Evolutionary conservation across 129 eudicot genomes (phyloP).

Genomic region (Flaveria brownii): DNA sequence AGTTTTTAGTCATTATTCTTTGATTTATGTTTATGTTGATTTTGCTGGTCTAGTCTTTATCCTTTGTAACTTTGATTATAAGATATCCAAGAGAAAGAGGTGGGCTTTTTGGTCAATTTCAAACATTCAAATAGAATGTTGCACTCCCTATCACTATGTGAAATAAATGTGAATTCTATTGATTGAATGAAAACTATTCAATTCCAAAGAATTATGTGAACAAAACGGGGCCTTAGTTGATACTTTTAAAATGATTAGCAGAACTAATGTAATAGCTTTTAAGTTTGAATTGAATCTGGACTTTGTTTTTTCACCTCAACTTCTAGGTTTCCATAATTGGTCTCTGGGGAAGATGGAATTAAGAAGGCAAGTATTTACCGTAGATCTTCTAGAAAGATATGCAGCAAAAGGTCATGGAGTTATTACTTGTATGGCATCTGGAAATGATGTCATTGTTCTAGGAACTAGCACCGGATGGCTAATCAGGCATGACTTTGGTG

Average conservation of each 20-base stretch:
- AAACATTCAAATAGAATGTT: no score
- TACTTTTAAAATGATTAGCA: background rate
- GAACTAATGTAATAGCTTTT: background rate
- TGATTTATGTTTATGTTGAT: no score
- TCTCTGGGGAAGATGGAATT: constrained; percentile 49
- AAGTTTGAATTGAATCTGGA: background rate
- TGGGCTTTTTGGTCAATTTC: no score
- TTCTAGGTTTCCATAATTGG: constrained; percentile 16
- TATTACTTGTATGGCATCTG: constrained; percentile 95
- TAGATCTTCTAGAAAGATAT: constrained; percentile 84
- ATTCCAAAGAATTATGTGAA: no score
- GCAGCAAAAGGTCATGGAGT: constrained; percentile 95
- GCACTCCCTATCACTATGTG: no score
- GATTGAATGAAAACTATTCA: no score
- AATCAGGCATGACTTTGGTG: constrained; percentile 89
- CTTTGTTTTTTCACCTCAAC: constrained; percentile 13
- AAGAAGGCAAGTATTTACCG: constrained; percentile 71
- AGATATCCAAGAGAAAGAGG: no score
- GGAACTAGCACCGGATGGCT: constrained; percentile 99
- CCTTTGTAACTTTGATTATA: no score
- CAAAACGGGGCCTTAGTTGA: background rate
- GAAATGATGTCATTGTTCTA: constrained; percentile 86
- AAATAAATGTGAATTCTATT: no score
- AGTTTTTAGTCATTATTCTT: no score
- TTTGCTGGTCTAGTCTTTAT: no score